Evolutionary conservation across 2,329 filamentous ascomycete species (phyloP).

Genomic region (Ascochyta rabiei): DNA sequence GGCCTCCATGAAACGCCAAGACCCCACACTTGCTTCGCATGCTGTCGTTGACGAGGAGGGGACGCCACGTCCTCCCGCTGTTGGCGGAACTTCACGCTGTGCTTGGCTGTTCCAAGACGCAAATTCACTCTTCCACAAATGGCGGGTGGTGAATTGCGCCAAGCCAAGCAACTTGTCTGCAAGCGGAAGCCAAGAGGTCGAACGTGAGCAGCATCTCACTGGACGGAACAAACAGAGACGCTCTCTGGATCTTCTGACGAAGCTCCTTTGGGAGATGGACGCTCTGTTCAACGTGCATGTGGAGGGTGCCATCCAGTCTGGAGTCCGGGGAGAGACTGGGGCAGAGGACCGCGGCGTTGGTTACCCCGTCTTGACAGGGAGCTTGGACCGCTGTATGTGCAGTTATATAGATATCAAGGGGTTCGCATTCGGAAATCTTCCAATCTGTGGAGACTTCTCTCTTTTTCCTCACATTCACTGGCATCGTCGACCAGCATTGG

Average conservation of each 20-base stretch:
- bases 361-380: slow-evolving; percentile 31
- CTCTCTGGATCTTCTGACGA: slow-evolving; percentile 15
- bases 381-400: slow-evolving; percentile 31
- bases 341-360: slow-evolving; percentile 27
- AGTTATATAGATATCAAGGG: slow-evolving; percentile 34
- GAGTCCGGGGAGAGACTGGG: slow-evolving; percentile 14
- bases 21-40: slow-evolving; percentile 10
- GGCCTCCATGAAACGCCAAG: slow-evolving; percentile 2
- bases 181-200: slow-evolving; percentile 11
- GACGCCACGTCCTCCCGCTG: slow-evolving; percentile 8
- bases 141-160: slow-evolving; percentile 9
- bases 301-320: slow-evolving; percentile 23
- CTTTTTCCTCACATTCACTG: slow-evolving; percentile 20
- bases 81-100: slow-evolving; percentile 16
- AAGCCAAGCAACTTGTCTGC: slow-evolving; percentile 14
- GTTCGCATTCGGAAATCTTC: slow-evolving; percentile 17
- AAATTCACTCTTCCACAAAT: slow-evolving; percentile 22
- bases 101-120: slow-evolving; percentile 23
- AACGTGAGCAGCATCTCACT: slow-evolving; percentile 17
- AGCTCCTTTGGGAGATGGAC: slow-evolving; percentile 9
- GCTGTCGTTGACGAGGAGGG: slow-evolving; percentile 8
- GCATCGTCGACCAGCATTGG: slow-evolving; percentile 15
- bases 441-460: slow-evolving; percentile 28
- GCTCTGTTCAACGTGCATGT: slow-evolving; percentile 16
- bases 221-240: slow-evolving; percentile 14